phyloP scores from a whole-genome alignment of 441 rosid species.

The Populus hybrid region DNA sequence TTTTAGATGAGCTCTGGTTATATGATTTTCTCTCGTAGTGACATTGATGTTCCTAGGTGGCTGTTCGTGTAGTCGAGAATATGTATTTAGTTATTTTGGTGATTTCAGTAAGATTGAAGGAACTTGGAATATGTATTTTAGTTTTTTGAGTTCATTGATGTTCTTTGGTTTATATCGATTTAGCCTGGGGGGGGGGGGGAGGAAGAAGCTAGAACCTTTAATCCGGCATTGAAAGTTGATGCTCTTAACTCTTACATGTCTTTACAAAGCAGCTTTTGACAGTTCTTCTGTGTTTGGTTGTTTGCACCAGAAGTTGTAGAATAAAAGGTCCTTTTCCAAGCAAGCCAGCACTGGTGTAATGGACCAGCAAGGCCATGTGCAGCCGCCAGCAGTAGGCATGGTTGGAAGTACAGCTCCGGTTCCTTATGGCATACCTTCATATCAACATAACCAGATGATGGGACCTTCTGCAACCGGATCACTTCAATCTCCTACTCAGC shows the following conservation, averaged over 20 bases:
- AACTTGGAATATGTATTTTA: no score
- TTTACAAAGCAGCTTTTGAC: background rate
- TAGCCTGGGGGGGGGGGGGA: no score
- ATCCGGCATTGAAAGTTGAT: background rate
- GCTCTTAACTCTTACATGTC: background rate
- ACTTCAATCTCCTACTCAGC: slow-evolving; percentile 12
- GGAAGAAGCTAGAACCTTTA: background rate
- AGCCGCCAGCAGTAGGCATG: slow-evolving; percentile 3
- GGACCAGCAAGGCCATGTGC: slow-evolving; percentile 18
- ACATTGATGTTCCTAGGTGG: background rate
- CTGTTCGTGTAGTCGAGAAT: background rate
- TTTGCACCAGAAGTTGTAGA: background rate
- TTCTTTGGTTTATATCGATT: no score
- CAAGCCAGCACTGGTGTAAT: background rate
- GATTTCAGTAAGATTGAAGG: no score
- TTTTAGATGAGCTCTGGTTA: background rate
- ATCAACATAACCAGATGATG: slow-evolving; percentile 23
- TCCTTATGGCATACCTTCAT: slow-evolving; percentile 13
- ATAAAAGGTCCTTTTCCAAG: background rate
- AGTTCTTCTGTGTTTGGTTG: background rate
- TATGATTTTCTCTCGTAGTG: background rate
- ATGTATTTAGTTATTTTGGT: no score
- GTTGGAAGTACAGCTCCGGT: slow-evolving; percentile 12
- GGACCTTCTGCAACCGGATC: slow-evolving; percentile 12
- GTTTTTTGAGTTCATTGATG: no score